These are phyloP conservation scores for Geranium rotundifolium DNA, from an alignment of 345 rosid species.

Conservation along the genomic window DNA sequence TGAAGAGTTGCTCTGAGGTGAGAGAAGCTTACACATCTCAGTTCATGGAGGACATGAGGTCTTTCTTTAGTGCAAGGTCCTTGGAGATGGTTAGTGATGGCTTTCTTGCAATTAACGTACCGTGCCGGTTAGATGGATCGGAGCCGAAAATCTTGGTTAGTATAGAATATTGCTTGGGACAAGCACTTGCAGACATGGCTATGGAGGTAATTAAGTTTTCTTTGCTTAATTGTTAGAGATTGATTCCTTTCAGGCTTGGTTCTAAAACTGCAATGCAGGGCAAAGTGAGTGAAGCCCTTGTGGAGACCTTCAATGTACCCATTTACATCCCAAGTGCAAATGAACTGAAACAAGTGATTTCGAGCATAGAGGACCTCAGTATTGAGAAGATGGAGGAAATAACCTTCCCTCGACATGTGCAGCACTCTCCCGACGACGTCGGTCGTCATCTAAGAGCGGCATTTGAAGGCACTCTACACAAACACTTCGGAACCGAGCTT, in stretches of 20 bases:
- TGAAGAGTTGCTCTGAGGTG: neutral
- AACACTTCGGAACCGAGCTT: neutral
- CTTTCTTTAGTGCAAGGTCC: conserved; percentile 10
- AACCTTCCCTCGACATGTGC: too few species aligned
- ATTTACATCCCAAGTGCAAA: neutral
- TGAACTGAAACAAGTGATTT: neutral
- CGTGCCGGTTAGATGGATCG: neutral
- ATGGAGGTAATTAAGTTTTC: conserved; percentile 2
- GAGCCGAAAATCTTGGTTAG: neutral
- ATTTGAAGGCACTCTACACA: neutral
- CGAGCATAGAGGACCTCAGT: neutral
- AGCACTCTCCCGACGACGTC: too few species aligned
- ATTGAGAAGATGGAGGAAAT: neutral
- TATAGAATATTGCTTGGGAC: neutral
- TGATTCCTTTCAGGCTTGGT: neutral
- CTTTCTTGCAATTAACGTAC: conserved; percentile 4
- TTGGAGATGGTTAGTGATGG: conserved; percentile 10
- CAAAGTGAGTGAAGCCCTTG: neutral
- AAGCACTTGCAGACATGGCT: conserved; percentile 4
- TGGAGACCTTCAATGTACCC: conserved; percentile 3
- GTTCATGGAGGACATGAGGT: conserved; percentile 5
- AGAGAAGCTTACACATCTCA: conserved; percentile 7
- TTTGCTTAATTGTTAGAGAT: neutral
- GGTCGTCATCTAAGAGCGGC: too few species aligned
- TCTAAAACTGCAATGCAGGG: neutral